These are phyloP conservation scores for Excoecaria agallocha DNA, from an alignment of 345 rosid species.

Conservation along the genomic window DNA sequence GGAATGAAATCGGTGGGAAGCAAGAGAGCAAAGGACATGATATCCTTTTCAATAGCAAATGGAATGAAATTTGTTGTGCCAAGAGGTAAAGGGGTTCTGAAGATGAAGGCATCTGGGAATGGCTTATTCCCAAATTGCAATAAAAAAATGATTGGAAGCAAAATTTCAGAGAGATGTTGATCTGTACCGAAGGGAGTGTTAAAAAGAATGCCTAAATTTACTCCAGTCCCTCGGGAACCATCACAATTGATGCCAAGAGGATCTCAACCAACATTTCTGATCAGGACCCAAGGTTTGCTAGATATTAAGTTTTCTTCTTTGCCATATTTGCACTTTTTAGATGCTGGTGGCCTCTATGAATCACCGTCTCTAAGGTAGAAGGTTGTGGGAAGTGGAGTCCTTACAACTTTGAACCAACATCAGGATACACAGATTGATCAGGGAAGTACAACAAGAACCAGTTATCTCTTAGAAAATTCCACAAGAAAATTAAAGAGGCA, in stretches of 20 bases:
- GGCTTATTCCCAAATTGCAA: slow-evolving; percentile 29
- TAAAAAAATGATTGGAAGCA: slow-evolving; percentile 25
- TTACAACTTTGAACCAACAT: slow-evolving; percentile 30
- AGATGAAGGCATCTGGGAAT: slow-evolving; percentile 35
- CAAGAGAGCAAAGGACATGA: slow-evolving; percentile 23
- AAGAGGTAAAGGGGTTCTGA: slow-evolving; percentile 39
- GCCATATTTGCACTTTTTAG: slow-evolving; percentile 28
- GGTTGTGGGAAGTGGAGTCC: slow-evolving; percentile 26
- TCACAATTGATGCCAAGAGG: slow-evolving; percentile 30
- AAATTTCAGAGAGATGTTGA: slow-evolving; percentile 25
- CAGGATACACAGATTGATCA: slow-evolving; percentile 38
- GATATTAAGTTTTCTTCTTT: slow-evolving; percentile 28
- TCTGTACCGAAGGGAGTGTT: slow-evolving; percentile 53
- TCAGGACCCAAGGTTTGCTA: slow-evolving; percentile 26
- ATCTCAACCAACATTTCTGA: slow-evolving; percentile 19
- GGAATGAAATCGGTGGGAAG: slow-evolving; percentile 27
- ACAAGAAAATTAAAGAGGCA: slow-evolving; percentile 25
- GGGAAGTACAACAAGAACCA: slow-evolving; percentile 23
- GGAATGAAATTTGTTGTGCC: slow-evolving; percentile 25
- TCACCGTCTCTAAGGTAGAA: slow-evolving; percentile 28
- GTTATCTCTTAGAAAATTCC: slow-evolving; percentile 31
- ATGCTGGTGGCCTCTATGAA: slow-evolving; percentile 26
- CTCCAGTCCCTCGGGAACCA: slow-evolving; percentile 31
- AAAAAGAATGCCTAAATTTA: slow-evolving; percentile 47
- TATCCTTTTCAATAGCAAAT: slow-evolving; percentile 24